These are phyloP conservation scores for barrel medic (Medicago truncatula) DNA, from an alignment of 306 rosid genomes.

Conservation along the genomic window MtrunA17r5.0-ANR NC_053048.1:47929501-47930000, in stretches of 20 bases:
- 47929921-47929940: background rate
- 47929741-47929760: background rate
- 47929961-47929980: background rate
- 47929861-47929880: background rate
- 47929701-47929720: background rate
- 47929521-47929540: slow-evolving; percentile 13
- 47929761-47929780: background rate
- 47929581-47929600: slow-evolving; percentile 13
- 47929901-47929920: background rate
- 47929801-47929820: background rate
- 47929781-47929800: slow-evolving; percentile 4
- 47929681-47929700: background rate
- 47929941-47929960: background rate
- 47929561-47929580: slow-evolving; percentile 1
- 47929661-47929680: background rate
- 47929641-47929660: background rate
- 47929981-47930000: background rate
- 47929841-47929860: background rate
- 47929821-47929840: background rate
- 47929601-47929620: background rate
- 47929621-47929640: background rate
- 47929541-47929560: slow-evolving; percentile 7
- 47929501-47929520: slow-evolving; percentile 18
- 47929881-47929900: background rate
- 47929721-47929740: background rate